These are phyloP conservation scores for Camellia granthamiana DNA, from an alignment of 148 eudicot species.

Conservation along the genomic window DNA sequence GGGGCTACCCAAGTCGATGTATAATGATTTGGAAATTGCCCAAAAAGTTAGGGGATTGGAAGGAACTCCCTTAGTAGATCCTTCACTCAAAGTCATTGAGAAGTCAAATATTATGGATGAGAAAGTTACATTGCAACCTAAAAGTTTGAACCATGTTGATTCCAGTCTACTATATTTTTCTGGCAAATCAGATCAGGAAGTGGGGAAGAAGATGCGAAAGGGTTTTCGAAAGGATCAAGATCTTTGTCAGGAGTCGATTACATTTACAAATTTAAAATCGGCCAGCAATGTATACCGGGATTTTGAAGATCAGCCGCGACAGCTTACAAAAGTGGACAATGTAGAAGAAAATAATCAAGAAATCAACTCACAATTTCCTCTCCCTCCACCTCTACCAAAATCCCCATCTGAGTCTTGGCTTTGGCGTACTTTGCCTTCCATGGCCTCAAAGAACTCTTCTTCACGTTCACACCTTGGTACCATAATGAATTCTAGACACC, in stretches of 20 bases:
- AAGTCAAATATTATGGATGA: constrained; percentile 21
- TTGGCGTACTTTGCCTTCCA: constrained; percentile 68
- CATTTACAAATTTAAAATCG: constrained; percentile 16
- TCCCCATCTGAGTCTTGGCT: constrained; percentile 99
- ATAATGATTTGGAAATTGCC: constrained; percentile 14
- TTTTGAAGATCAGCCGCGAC: constrained; percentile 18
- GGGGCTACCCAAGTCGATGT: constrained; percentile 19
- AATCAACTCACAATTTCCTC: constrained; percentile 23
- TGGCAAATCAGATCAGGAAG: constrained; percentile 19
- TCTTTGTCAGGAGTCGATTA: constrained; percentile 6
- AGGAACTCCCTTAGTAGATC: constrained; percentile 32
- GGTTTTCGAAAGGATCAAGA: constrained; percentile 17
- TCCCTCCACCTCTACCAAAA: constrained; percentile 59
- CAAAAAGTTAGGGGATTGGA: constrained; percentile 1
- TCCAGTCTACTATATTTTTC: constrained; percentile 10
- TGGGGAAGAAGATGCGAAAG: constrained; percentile 11
- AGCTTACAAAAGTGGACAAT: constrained; percentile 20
- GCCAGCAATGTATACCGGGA: constrained; percentile 11
- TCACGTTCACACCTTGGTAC: constrained; percentile 27
- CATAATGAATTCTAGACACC: constrained; percentile 18
- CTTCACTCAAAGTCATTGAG: constrained; percentile 37
- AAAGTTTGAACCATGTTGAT: constrained; percentile 18
- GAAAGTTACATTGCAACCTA: constrained; percentile 6
- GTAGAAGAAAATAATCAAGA: constrained; percentile 17
- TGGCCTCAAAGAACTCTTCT: constrained; percentile 38